Evolutionary conservation across 2,329 filamentous ascomycete genomes (phyloP), one percentile per base, ranked within the genome.

Genomic region (Phialophora expanda): DNA sequence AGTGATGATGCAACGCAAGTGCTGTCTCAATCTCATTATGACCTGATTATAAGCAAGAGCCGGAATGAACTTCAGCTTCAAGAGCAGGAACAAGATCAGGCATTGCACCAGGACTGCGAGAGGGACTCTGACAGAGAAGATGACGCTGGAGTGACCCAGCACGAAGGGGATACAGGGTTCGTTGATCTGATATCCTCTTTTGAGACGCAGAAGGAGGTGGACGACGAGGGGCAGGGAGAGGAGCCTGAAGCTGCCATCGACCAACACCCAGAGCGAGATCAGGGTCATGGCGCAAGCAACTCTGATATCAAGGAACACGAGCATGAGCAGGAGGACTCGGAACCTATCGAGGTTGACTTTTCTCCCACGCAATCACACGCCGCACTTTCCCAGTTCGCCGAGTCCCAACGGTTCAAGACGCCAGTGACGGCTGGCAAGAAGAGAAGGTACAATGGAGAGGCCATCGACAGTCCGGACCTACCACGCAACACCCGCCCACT

Each of bases 321-420:
- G 28, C 48, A 51, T 28, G 24, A 4, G 22, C 48, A 59, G 26
- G 41, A 32, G 28, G 66, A 69, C 26, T 65, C 66, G 6, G 61
- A 60, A 26, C 62, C 65, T 12, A 62, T 62, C 24, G 62, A 65
- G 30, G 44, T 59, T 7, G 30, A 41, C 48, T 71, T 68, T 56
- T 72, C 71, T 7, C 71, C 71, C 11, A 64, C 68, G 17, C 70
- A 73, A 9, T 72, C 76, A 60, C 73, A 73, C 7, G 76, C 73
- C 53, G 75, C 78, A 32, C 76, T 77, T 22, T 74, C 79, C 54
- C 73, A 77, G 3, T 82, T 82, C 62, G 80, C 80, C 1, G 80
- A 82, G 68, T 82, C 80, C 2, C 81, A 82, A 68, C 76, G 81
- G 28, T 73, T 82, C 63, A 73, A 75, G 28, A 78, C 76, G 12